Conservation (phyloP, 2,329 filamentous ascomycete genomes). For the Polychaeton citri region DNA sequence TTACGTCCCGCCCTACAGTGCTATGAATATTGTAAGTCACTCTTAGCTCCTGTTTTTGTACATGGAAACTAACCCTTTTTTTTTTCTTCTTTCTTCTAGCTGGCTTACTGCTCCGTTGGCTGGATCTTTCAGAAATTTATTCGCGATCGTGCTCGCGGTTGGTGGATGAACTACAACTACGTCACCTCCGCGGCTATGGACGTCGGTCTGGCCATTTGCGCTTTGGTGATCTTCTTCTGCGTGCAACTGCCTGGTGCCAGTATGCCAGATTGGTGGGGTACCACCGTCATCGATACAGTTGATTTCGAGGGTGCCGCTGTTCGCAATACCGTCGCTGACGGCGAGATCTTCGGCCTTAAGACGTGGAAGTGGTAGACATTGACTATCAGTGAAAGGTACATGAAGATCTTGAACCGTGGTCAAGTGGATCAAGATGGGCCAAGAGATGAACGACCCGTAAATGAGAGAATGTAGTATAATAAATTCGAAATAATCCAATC, state of each 20-base stretch:
- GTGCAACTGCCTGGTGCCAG: slow-evolving; percentile 67
- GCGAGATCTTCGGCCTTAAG: slow-evolving; percentile 50
- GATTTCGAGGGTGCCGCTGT: slow-evolving; percentile 7
- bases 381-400: no score
- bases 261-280: slow-evolving; percentile 51
- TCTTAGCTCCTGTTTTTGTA: no score
- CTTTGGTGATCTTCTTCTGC: slow-evolving; percentile 78
- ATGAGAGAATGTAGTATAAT: no score
- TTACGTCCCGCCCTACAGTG: slow-evolving; percentile 73
- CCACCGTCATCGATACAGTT: slow-evolving; percentile 6
- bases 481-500: no score
- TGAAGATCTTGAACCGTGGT: no score
- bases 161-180: slow-evolving; percentile 92
- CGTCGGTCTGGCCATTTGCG: slow-evolving; percentile 67
- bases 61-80: background rate
- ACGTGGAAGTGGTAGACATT: slow-evolving; percentile 13
- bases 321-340: slow-evolving; percentile 40
- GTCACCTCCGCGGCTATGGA: slow-evolving; percentile 73
- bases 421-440: no score
- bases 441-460: no score
- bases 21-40: slow-evolving; percentile 46
- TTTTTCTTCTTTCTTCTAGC: slow-evolving; percentile 37
- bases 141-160: slow-evolving; percentile 52
- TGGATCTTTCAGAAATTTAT: slow-evolving; percentile 72
- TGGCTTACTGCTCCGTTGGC: slow-evolving; percentile 73